Conservation (phyloP, 73 alveolate species). For the Paramecium octaurelia region DNA sequence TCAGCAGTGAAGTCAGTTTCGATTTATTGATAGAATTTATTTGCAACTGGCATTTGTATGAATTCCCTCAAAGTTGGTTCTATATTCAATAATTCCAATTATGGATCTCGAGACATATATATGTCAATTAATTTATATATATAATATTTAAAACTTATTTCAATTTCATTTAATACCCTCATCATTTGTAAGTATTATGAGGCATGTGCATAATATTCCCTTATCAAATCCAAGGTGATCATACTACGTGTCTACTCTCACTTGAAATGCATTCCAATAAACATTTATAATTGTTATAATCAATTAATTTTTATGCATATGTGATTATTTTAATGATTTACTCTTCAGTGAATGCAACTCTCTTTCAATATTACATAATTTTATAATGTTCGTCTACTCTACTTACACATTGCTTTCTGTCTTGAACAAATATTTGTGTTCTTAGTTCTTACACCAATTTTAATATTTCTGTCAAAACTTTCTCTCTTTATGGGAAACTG, state of each 20-base stretch:
- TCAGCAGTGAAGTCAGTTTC: slow-evolving; percentile 7
- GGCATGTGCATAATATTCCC: neutral
- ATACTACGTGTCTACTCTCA: neutral
- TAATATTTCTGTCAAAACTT: neutral
- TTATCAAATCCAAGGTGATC: neutral
- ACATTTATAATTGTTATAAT: neutral
- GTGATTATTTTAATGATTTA: neutral
- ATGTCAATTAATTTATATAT: neutral
- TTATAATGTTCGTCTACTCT: neutral
- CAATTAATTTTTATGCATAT: neutral
- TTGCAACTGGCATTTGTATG: neutral
- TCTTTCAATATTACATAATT: neutral
- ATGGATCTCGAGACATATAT: neutral
- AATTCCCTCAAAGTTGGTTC: neutral
- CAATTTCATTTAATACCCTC: neutral
- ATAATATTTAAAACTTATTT: neutral
- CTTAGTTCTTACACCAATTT: neutral
- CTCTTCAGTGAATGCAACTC: neutral
- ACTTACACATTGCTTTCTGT: neutral
- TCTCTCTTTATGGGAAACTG: neutral
- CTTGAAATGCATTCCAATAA: neutral
- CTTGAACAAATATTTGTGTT: neutral
- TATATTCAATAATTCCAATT: neutral
- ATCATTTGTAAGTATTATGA: neutral
- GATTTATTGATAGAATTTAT: neutral